phyloP scores from a whole-genome alignment of 2,329 filamentous ascomycete genomes.

The Thelonectria rubi region DNA sequence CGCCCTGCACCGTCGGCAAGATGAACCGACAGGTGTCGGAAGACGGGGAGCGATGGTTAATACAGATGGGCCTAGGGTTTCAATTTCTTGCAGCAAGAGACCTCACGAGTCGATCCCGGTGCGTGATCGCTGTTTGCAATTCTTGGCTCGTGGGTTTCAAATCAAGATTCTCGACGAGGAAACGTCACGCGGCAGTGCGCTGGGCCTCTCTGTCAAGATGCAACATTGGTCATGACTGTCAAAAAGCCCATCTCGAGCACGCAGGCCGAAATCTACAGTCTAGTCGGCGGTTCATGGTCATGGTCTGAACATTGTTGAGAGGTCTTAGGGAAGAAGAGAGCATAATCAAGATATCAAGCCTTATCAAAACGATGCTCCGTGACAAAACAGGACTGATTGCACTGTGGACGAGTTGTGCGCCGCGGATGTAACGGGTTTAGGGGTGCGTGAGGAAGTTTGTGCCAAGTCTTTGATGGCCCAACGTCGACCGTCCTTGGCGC shows the following conservation, averaged over 20 bases:
- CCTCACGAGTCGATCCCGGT: no score
- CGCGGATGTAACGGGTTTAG: no score
- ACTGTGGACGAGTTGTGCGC: no score
- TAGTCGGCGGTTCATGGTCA: no score
- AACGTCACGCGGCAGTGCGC: background rate
- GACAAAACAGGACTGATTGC: background rate
- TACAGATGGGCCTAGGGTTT: background rate
- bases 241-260: no score
- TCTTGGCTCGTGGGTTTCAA: background rate
- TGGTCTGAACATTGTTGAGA: no score
- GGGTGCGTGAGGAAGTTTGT: background rate
- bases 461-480: background rate
- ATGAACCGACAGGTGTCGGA: slow-evolving; percentile 9
- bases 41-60: background rate
- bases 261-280: no score
- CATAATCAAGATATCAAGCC: no score
- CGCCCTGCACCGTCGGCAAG: slow-evolving; percentile 4
- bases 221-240: background rate
- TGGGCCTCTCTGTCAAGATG: background rate
- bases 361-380: no score
- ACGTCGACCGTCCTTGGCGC: slow-evolving; percentile 31
- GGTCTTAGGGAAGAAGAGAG: no score
- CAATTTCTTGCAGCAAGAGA: no score
- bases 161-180: slow-evolving; percentile 4
- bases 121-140: background rate